These are phyloP conservation scores for Calonectria crousiana DNA, from an alignment of 2,329 filamentous ascomycete genomes.

Conservation along the genomic window DNA sequence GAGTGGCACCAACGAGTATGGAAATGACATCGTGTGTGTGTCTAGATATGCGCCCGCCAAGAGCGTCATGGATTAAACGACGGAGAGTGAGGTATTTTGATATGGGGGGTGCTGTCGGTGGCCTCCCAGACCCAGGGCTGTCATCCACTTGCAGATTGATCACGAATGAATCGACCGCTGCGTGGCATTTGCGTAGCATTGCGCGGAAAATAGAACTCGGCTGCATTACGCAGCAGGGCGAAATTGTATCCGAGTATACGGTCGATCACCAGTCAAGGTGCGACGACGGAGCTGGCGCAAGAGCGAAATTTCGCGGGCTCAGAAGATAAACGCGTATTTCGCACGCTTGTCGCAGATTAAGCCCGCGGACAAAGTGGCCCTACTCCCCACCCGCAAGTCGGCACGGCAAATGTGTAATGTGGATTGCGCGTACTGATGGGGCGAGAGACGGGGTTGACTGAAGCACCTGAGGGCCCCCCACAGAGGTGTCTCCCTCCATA, in stretches of 20 bases:
- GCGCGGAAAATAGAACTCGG: background rate
- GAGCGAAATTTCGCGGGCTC: background rate
- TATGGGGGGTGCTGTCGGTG: background rate
- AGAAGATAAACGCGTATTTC: slow-evolving; percentile 25
- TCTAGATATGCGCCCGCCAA: background rate
- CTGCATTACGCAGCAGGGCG: background rate
- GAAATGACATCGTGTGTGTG: background rate
- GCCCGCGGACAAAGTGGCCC: background rate
- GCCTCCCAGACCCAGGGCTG: background rate
- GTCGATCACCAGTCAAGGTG: background rate
- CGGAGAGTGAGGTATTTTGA: slow-evolving; percentile 13
- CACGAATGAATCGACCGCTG: background rate
- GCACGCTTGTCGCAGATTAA: slow-evolving; percentile 3
- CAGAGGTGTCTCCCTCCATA: background rate
- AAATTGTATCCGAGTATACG: background rate
- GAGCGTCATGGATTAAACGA: background rate
- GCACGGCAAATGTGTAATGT: background rate
- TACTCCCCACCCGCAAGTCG: background rate
- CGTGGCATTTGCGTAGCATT: background rate
- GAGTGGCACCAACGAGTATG: background rate
- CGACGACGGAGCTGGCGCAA: background rate
- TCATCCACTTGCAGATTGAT: background rate
- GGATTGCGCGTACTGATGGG: slow-evolving; percentile 22
- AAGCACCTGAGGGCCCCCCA: background rate
- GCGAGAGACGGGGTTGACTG: background rate